phyloP scores from a whole-genome alignment of 1,139 yeast species.

The Hansenula sp. region DNA sequence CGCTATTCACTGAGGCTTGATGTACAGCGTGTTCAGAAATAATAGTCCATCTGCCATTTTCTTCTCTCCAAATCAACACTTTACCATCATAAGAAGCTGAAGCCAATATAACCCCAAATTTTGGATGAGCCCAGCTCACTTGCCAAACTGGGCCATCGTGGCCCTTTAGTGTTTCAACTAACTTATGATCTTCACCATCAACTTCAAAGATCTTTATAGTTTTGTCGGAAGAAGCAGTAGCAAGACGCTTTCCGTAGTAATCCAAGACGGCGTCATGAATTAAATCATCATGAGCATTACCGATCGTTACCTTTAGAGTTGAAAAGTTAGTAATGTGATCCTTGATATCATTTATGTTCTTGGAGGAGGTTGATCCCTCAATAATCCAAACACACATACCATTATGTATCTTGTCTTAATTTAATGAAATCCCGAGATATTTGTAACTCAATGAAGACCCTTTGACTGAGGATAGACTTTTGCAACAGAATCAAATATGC shows the following conservation, averaged over 20 bases:
- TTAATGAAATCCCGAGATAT: too few species aligned
- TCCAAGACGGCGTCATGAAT: conserved; percentile 97
- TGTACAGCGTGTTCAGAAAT: conserved; percentile 87
- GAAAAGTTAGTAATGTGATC: too few species aligned
- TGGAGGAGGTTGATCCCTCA: too few species aligned
- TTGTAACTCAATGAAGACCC: too few species aligned
- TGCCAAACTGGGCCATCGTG: conserved; percentile 99
- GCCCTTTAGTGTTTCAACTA: conserved; percentile 76
- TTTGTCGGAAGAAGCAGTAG: conserved; percentile 94
- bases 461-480: too few species aligned
- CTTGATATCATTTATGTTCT: too few species aligned
- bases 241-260: conserved; percentile 91
- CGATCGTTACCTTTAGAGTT: conserved; percentile 56
- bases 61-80: conserved; percentile 94
- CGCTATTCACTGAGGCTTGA: conserved; percentile 91
- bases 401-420: not conserved
- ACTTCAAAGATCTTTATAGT: conserved; percentile 90
- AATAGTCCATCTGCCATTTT: conserved; percentile 81
- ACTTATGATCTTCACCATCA: conserved; percentile 76
- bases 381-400: too few species aligned
- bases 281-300: conserved; percentile 81
- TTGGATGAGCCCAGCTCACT: conserved; percentile 98
- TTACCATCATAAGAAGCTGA: conserved; percentile 95
- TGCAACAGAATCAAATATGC: too few species aligned
- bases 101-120: conserved; percentile 91